Conservation (phyloP, 192 early-diverging fungal species). For the Dispira simplex region DNA sequence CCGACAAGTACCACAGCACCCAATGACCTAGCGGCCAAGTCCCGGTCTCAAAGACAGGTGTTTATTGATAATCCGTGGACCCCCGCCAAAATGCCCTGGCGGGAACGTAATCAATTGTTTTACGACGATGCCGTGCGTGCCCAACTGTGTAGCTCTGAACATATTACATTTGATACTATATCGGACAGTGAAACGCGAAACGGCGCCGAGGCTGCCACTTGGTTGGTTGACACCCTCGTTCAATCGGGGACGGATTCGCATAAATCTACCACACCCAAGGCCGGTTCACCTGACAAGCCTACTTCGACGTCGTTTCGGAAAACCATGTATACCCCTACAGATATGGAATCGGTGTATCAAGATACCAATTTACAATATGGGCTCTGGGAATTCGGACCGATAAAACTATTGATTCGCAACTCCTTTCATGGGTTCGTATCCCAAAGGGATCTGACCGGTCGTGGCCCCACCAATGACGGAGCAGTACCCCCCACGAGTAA, state of each 20-base stretch:
- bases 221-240: neutral
- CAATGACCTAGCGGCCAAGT: no score
- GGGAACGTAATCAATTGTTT: neutral
- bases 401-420: neutral
- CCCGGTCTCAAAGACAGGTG: neutral
- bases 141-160: neutral
- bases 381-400: neutral
- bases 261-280: neutral
- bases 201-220: neutral
- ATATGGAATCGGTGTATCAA: slow-evolving; percentile 1
- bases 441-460: neutral
- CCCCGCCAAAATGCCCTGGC: neutral
- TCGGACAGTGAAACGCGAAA: neutral
- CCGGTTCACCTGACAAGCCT: neutral
- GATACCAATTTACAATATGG: slow-evolving; percentile 2
- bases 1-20: no score
- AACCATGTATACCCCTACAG: neutral
- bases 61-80: neutral
- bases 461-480: neutral
- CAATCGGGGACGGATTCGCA: neutral
- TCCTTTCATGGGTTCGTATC: neutral
- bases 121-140: slow-evolving; percentile 1
- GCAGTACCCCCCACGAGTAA: no score
- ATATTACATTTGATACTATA: neutral
- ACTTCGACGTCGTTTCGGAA: neutral